Conservation (phyloP, 257 asterid genomes). For the Henckelia pumila region DNA sequence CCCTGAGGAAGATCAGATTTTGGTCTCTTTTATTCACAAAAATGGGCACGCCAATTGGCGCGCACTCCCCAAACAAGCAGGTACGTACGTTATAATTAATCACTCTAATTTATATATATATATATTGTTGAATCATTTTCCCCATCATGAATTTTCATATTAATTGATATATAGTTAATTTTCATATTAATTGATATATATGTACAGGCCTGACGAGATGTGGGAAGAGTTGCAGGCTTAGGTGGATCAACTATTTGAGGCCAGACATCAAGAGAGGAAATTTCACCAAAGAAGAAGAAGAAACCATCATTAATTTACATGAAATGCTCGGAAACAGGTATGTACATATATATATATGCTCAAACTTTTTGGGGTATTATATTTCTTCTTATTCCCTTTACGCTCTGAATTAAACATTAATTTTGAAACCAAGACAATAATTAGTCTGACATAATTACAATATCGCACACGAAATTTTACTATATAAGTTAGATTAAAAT, state of each 20-base stretch:
- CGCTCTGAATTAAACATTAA: too few relatives aligned
- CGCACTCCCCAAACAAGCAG: conserved; percentile 67
- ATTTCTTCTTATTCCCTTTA: too few relatives aligned
- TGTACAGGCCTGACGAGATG: conserved; percentile 53
- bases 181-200: too few relatives aligned
- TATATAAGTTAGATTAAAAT: too few relatives aligned
- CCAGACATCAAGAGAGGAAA: conserved; percentile 68
- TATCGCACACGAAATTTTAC: neutral
- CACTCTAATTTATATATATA: too few relatives aligned
- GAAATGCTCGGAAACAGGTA: conserved; percentile 62
- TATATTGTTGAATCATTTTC: too few relatives aligned
- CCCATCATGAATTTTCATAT: too few relatives aligned
- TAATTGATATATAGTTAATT: too few relatives aligned
- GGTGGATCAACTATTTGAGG: conserved; percentile 59
- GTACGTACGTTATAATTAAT: too few relatives aligned
- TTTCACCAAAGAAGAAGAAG: conserved; percentile 54
- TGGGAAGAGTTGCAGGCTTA: conserved; percentile 66
- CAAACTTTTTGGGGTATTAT: too few relatives aligned
- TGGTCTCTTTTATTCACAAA: conserved; percentile 44
- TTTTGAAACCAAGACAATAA: too few relatives aligned
- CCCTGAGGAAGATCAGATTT: conserved; percentile 57
- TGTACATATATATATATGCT: neutral
- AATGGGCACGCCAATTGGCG: conserved; percentile 68
- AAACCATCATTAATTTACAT: conserved; percentile 54
- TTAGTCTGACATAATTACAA: too few relatives aligned